Percentiles rank a stretch among this genome's conserved stretches.
phyloP scores from a whole-genome alignment of 805 yeast species.

The Kodamaea lidongshanica region DNA sequence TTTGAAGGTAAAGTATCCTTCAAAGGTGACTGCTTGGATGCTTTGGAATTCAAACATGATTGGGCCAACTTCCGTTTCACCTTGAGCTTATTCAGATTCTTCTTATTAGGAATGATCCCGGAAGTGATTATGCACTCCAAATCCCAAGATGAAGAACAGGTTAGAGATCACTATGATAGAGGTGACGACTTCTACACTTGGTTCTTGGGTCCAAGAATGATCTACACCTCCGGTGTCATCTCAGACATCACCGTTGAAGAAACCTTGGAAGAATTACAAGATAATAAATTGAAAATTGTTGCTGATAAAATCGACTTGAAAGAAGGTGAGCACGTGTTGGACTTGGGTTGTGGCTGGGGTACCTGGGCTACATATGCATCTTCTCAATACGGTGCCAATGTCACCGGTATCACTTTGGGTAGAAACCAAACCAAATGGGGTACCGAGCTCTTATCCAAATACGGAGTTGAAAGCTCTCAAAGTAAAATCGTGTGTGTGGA shows the following conservation, averaged over 20 bases:
- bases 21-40: conserved; percentile 82
- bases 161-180: conserved; percentile 90
- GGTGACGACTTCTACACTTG: conserved; percentile 93
- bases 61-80: conserved; percentile 86
- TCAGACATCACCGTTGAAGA: conserved; percentile 55
- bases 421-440: conserved; percentile 90
- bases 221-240: conserved; percentile 84
- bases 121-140: conserved; percentile 88
- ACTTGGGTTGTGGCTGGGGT: conserved; percentile 96
- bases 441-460: conserved; percentile 57
- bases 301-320: conserved; percentile 78
- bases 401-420: conserved; percentile 87
- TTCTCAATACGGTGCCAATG: conserved; percentile 73
- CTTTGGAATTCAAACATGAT: conserved; percentile 82
- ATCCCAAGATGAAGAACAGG: conserved; percentile 95
- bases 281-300: conserved; percentile 79
- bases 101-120: conserved; percentile 83
- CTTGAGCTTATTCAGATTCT: conserved; percentile 65
- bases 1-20: conserved; percentile 79
- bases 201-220: conserved; percentile 93
- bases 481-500: conserved; percentile 75
- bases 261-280: conserved; percentile 75
- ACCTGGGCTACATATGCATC: conserved; percentile 83
- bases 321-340: conserved; percentile 70
- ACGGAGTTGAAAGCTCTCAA: conserved; percentile 65